phyloP scores from a whole-genome alignment of 768 basidiomycete species.

The Termitomyces sp. region DNA sequence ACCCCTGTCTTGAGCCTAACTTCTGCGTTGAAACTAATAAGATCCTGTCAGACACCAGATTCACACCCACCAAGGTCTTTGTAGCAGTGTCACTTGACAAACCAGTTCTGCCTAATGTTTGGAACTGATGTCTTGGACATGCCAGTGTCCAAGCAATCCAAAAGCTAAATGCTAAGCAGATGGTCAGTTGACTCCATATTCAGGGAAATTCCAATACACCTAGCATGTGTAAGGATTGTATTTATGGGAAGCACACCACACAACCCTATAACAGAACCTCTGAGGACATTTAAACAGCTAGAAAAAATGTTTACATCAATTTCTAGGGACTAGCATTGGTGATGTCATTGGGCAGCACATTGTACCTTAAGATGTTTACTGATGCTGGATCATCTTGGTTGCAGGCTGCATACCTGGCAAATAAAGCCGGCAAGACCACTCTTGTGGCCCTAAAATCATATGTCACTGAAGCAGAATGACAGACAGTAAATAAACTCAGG shows the following conservation, averaged over 20 bases:
- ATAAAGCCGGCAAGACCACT: neutral
- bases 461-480: neutral
- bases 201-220: too few species aligned
- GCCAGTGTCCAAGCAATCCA: neutral
- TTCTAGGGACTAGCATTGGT: too few species aligned
- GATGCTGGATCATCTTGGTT: neutral
- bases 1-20: neutral
- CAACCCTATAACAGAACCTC: neutral
- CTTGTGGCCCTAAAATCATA: too few species aligned
- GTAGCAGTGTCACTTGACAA: neutral
- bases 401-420: neutral
- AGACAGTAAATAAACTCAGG: neutral
- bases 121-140: neutral
- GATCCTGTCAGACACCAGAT: neutral
- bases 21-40: too few species aligned
- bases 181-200: neutral
- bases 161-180: neutral
- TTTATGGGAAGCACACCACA: neutral
- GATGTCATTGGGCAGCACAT: too few species aligned
- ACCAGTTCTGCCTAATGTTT: too few species aligned
- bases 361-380: too few species aligned
- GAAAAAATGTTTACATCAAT: too few species aligned
- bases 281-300: neutral
- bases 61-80: neutral
- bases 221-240: neutral